phyloP scores from a whole-genome alignment of 306 rosid species.

The Cyclanthera cordifolia region DNA sequence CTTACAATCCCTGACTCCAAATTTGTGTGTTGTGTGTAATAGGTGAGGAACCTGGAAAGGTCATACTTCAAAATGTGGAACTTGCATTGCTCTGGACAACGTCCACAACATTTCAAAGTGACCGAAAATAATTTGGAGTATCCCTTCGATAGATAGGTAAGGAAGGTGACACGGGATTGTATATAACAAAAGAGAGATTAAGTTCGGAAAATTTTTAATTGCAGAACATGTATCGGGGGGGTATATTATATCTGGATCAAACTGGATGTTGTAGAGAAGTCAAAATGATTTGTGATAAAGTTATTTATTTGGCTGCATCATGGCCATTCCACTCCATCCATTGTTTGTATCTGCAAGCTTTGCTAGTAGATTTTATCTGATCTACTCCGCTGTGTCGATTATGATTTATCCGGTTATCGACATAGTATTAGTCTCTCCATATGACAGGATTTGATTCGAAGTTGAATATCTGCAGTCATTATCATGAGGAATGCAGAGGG shows the following conservation, averaged over 20 bases:
- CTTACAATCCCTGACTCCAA: neutral
- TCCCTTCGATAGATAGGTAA: constrained; percentile 27
- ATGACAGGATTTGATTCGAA: neutral
- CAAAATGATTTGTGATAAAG: neutral
- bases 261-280: neutral
- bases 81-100: constrained; percentile 34
- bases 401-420: too few relatives aligned
- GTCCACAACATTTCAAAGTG: constrained; percentile 37
- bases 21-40: neutral
- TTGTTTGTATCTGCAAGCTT: neutral
- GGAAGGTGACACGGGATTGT: constrained; percentile 22
- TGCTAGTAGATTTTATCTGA: neutral
- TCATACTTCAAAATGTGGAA: constrained; percentile 44
- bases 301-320: constrained; percentile 8
- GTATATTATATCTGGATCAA: neutral
- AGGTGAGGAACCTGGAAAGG: constrained; percentile 43
- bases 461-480: too few relatives aligned
- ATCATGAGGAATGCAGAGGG: neutral
- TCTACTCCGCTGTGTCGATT: neutral
- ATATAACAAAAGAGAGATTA: constrained; percentile 19
- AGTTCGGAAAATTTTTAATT: neutral
- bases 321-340: neutral
- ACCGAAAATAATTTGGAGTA: constrained; percentile 28
- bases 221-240: constrained; percentile 1
- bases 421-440: neutral